Evolutionary conservation across 192 early-diverging fungal genomes (phyloP).

Genomic region (Linnemannia zychae): DNA sequence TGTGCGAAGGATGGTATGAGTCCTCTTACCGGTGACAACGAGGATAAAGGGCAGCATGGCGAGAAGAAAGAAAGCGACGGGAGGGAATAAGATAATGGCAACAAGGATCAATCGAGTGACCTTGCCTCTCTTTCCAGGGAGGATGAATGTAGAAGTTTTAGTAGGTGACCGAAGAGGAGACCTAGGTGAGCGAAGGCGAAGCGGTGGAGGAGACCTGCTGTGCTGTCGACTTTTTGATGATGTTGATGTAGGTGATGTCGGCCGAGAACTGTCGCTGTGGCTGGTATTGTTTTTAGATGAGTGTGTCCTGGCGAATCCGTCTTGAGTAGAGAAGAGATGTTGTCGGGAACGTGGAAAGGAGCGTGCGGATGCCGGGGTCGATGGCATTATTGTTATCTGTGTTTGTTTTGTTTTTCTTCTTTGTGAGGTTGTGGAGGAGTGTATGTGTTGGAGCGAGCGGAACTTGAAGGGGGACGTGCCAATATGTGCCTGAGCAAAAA

Average conservation of each 20-base stretch:
- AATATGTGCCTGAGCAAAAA: too few species aligned
- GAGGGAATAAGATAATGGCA: constrained; percentile 41
- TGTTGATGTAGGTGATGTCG: not conserved
- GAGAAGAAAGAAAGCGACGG: constrained; percentile 31
- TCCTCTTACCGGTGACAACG: constrained; percentile 27
- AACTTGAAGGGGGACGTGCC: not conserved
- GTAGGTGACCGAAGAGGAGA: not conserved
- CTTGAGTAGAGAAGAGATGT: not conserved
- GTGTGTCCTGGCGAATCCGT: not conserved
- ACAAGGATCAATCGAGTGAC: constrained; percentile 33
- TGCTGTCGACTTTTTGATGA: not conserved
- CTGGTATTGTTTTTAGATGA: not conserved
- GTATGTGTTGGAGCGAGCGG: not conserved
- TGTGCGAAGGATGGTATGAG: not conserved
- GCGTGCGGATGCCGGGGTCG: not conserved
- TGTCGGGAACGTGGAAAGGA: not conserved
- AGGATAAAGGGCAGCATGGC: constrained; percentile 48
- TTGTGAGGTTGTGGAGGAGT: not conserved
- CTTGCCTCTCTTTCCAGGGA: constrained; percentile 55
- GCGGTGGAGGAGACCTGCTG: not conserved
- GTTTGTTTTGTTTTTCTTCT: not conserved
- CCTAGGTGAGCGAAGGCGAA: constrained; percentile 6
- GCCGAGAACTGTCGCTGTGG: not conserved
- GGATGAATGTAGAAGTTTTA: not conserved
- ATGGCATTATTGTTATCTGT: not conserved